Evolutionary conservation across 805 yeast species (phyloP).

Genomic region (Tanozyma kutaoensis): DNA sequence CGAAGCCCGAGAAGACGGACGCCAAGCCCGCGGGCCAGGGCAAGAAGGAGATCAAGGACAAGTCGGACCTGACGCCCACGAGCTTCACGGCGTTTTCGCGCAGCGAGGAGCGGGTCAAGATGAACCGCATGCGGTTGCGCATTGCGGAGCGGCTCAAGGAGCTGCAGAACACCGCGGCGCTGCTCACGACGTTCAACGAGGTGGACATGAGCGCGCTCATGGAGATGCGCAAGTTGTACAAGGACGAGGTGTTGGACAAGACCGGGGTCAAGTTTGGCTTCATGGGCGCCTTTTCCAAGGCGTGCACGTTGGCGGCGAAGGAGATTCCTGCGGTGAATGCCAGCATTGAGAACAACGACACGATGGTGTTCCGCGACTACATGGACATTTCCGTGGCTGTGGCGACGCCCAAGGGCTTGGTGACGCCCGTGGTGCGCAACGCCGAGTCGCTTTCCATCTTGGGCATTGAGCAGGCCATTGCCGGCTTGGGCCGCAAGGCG

Average conservation of each 20-base stretch:
- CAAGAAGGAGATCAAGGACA: slow-evolving; percentile 2
- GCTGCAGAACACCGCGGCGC: slow-evolving; percentile 97
- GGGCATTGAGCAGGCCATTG: slow-evolving; percentile 82
- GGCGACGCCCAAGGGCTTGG: slow-evolving; percentile 98
- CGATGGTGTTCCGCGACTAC: slow-evolving; percentile 92
- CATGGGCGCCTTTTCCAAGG: slow-evolving; percentile 98
- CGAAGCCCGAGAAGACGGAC: slow-evolving; percentile 5
- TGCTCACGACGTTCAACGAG: slow-evolving; percentile 95
- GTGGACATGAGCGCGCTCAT: slow-evolving; percentile 88
- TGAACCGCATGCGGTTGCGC: slow-evolving; percentile 99
- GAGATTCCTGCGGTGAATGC: slow-evolving; percentile 94
- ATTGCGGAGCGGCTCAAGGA: slow-evolving; percentile 98
- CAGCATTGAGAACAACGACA: slow-evolving; percentile 82
- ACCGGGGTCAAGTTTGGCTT: slow-evolving; percentile 93
- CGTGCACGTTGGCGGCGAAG: slow-evolving; percentile 83
- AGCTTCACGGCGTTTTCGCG: slow-evolving; percentile 50
- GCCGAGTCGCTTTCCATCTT: slow-evolving; percentile 83
- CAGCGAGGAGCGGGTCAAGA: slow-evolving; percentile 82
- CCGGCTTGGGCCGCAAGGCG: slow-evolving; percentile 76
- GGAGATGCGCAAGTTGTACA: slow-evolving; percentile 92
- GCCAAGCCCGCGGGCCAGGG: slow-evolving; percentile 1
- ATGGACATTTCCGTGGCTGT: slow-evolving; percentile 94
- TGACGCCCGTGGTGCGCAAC: slow-evolving; percentile 95
- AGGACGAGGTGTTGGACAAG: slow-evolving; percentile 90
- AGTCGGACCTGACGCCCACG: slow-evolving; percentile 17